These are phyloP conservation scores for Rhizopus stolonifer DNA, from an alignment of 371 early-diverging fungal species.

Conservation along the genomic window DNA sequence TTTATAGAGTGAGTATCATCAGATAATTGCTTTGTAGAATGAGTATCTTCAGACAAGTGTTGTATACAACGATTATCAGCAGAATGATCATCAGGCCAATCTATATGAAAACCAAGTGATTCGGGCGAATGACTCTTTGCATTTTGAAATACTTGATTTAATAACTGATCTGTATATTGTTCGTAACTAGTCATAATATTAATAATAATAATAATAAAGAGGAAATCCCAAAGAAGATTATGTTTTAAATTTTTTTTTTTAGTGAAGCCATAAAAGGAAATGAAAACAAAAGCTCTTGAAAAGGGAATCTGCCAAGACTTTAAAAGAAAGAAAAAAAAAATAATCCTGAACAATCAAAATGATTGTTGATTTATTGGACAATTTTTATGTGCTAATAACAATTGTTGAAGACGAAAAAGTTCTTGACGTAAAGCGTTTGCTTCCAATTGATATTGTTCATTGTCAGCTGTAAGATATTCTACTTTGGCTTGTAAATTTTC, in stretches of 20 bases:
- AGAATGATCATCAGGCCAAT: not conserved
- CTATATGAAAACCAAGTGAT: not conserved
- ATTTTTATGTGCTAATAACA: constrained; percentile 58
- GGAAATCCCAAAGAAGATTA: too few species aligned
- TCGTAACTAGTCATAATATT: constrained; percentile 7
- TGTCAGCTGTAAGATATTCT: constrained; percentile 51
- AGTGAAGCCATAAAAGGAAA: too few species aligned
- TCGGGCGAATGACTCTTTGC: constrained; percentile 9
- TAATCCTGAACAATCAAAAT: too few species aligned
- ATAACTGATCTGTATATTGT: constrained; percentile 18
- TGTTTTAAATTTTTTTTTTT: not conserved
- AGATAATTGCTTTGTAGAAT: too few species aligned
- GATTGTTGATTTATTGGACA: constrained; percentile 40
- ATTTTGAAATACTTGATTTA: constrained; percentile 17
- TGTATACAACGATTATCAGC: too few species aligned
- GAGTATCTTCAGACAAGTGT: too few species aligned
- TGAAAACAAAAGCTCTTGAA: too few species aligned
- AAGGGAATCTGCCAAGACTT: too few species aligned
- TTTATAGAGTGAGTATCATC: too few species aligned
- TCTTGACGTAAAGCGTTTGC: constrained; percentile 50
- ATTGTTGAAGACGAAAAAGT: constrained; percentile 47
- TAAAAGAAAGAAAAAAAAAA: too few species aligned
- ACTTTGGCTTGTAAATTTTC: constrained; percentile 58
- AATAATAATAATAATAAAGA: not conserved
- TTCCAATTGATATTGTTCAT: constrained; percentile 49